Conservation (phyloP, 108 stramenopile species). For the Discostella pseudostelligera region DNA sequence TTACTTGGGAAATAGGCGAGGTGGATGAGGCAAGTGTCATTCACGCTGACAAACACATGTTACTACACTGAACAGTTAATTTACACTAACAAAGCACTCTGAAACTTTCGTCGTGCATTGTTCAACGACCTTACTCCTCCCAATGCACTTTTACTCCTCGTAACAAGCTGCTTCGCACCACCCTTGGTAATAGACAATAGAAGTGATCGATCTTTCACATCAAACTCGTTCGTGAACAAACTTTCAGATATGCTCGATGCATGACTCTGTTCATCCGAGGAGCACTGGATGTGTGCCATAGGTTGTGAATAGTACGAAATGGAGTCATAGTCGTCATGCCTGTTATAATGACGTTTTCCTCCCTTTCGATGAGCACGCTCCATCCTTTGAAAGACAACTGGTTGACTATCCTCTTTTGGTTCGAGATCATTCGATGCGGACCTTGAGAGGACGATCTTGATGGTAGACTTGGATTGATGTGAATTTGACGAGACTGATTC, state of each 20-base stretch:
- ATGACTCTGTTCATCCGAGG: conserved; percentile 32
- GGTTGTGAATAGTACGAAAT: conserved; percentile 3
- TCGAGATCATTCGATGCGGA: no score
- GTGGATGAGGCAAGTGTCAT: no score
- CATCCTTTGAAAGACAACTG: no score
- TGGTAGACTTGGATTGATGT: not conserved
- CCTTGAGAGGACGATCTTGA: not conserved
- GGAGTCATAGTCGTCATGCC: not conserved
- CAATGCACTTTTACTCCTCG: conserved; percentile 23
- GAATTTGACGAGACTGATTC: conserved; percentile 6
- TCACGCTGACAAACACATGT: not conserved
- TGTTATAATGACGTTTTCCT: conserved; percentile 3
- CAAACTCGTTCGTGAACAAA: conserved; percentile 7
- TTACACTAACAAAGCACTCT: conserved; percentile 48
- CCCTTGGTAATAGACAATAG: conserved; percentile 22
- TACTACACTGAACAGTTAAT: no score
- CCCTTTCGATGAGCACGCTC: not conserved
- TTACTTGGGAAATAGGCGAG: no score
- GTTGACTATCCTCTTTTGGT: no score
- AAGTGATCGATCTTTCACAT: conserved; percentile 1
- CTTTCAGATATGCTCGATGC: conserved; percentile 39
- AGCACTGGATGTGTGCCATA: conserved; percentile 11
- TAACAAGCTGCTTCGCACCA: conserved; percentile 19
- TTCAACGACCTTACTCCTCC: conserved; percentile 28
- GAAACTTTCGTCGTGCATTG: conserved; percentile 39